These are phyloP conservation scores for Zymoseptoria passerinii DNA, from an alignment of 2,329 filamentous ascomycete species.

Conservation along the genomic window DNA sequence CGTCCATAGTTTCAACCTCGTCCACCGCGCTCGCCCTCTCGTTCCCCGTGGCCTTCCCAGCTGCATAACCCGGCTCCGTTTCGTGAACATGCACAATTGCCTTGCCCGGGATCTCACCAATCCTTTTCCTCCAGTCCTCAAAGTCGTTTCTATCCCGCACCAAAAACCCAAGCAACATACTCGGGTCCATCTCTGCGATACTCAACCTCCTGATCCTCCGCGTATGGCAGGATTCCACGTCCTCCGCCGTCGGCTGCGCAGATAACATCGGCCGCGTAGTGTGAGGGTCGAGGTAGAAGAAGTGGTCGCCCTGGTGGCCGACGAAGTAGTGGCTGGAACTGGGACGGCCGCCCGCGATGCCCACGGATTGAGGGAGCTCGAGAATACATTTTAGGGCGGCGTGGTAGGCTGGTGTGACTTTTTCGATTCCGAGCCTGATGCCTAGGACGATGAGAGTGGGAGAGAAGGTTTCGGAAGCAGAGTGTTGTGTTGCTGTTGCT, in stretches of 20 bases:
- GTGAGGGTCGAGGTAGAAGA: conserved; percentile 96
- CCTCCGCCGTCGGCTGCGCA: conserved; percentile 51
- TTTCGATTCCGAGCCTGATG: conserved; percentile 83
- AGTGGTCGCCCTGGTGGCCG: conserved; percentile 62
- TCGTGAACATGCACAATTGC: conserved; percentile 78
- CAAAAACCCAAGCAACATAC: conserved; percentile 92
- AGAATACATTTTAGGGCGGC: conserved; percentile 79
- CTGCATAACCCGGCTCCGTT: conserved; percentile 48
- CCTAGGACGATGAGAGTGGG: conserved; percentile 86
- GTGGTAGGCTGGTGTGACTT: conserved; percentile 91
- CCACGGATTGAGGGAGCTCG: conserved; percentile 85
- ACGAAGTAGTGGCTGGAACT: conserved; percentile 79
- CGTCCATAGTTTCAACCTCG: conserved; percentile 82
- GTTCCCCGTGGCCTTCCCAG: conserved; percentile 30
- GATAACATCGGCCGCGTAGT: conserved; percentile 69
- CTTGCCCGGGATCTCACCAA: conserved; percentile 54
- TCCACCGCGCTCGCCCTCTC: conserved; percentile 71
- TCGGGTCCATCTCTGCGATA: conserved; percentile 90
- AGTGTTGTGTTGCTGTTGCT: conserved; percentile 55
- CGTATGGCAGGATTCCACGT: conserved; percentile 80
- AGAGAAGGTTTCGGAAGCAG: conserved; percentile 57
- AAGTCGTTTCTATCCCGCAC: conserved; percentile 78
- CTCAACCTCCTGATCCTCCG: conserved; percentile 73
- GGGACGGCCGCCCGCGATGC: conserved; percentile 89
- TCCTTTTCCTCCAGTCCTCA: conserved; percentile 62